Evolutionary conservation across 2,329 filamentous ascomycete species (phyloP).

Genomic region (Trichoderma sp.): DNA sequence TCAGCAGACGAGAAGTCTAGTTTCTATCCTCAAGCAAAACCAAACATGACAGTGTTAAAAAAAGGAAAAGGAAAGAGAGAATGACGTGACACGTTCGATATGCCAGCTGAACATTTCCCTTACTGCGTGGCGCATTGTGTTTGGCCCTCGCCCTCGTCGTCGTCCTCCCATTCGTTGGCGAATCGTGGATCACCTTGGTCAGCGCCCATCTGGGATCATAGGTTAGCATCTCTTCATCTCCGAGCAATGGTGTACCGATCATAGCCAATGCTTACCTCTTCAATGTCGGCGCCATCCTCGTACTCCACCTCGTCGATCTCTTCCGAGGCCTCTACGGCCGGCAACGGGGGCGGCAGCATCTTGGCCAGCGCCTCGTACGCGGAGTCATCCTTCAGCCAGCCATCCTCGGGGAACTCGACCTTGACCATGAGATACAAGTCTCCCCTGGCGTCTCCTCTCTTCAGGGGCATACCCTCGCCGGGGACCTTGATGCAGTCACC

Average conservation of each 20-base stretch:
- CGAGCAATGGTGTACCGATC: neutral
- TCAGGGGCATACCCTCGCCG: slow-evolving; percentile 93
- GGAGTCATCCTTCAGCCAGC: slow-evolving; percentile 75
- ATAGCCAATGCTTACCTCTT: slow-evolving; percentile 59
- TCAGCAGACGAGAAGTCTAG: slow-evolving; percentile 20
- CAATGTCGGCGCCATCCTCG: slow-evolving; percentile 79
- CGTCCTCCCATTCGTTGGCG: slow-evolving; percentile 69
- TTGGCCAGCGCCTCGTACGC: slow-evolving; percentile 71
- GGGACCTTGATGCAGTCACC: slow-evolving; percentile 81
- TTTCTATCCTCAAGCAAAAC: slow-evolving; percentile 23
- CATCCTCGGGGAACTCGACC: slow-evolving; percentile 84
- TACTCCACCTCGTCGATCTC: slow-evolving; percentile 86
- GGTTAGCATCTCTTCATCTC: neutral
- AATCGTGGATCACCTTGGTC: slow-evolving; percentile 68
- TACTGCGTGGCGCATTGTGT: slow-evolving; percentile 77
- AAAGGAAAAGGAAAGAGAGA: too few relatives aligned
- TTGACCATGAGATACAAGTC: slow-evolving; percentile 87
- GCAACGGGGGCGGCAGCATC: slow-evolving; percentile 68
- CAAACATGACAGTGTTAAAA: neutral
- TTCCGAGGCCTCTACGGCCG: slow-evolving; percentile 64
- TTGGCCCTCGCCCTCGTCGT: slow-evolving; percentile 66
- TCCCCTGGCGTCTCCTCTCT: slow-evolving; percentile 79
- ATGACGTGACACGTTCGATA: neutral
- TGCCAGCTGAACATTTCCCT: slow-evolving; percentile 30
- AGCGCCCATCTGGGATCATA: slow-evolving; percentile 64